Base-by-base conservation (phyloP, 1,284 basidiomycete species). In the Cutaneotrichosporon dermatis region DNA sequence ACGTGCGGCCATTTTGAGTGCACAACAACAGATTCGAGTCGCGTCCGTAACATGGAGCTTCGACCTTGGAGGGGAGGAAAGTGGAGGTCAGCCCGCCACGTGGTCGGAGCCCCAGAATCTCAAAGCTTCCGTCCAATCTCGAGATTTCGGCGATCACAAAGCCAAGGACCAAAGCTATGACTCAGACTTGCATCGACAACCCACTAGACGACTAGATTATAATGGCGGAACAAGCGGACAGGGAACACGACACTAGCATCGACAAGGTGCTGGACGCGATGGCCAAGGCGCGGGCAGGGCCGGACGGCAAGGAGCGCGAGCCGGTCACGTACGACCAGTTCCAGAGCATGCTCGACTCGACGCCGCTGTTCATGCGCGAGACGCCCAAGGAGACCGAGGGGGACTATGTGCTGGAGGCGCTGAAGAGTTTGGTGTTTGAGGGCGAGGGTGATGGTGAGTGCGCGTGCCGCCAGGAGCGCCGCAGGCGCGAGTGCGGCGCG, bases 291-390 rank as follows among this genome's bases (percentile, higher is more conserved):
- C 54, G 55, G 13, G 59, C 25, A 25, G 25, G 54, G 10, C 58
- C 58, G 8, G 54, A 56, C n/a, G 57, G 34, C 9, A 50, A 51
- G 37, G 34, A 46, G 50, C 46, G 49, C 33, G 16, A 53, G 11
- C 59, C 59, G 13, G 68, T 71, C 39, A 69, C 68, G 6, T 73
- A 62, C 40, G 63, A 60, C 25, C 64, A 67, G 53, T 76, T 77
- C 52, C 63, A 76, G 54, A 62, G 62, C 51, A 61, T 77, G 42
- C 51, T 77, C 16, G 70, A 76, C 57, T 66, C 66, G 35, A 75
- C 81, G 4, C 95, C 96, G 4, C 80, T 99, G 40, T 99, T 99
- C 79, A 98, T 98, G 93, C 87, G 86, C 66, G 83, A 87, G 42
- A 82, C 97, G 16, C 92, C 94, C 0, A 82, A 83, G 10, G 78